Evolutionary conservation across 345 rosid genomes (phyloP).

Genomic region (Melaleuca alternifolia): DNA sequence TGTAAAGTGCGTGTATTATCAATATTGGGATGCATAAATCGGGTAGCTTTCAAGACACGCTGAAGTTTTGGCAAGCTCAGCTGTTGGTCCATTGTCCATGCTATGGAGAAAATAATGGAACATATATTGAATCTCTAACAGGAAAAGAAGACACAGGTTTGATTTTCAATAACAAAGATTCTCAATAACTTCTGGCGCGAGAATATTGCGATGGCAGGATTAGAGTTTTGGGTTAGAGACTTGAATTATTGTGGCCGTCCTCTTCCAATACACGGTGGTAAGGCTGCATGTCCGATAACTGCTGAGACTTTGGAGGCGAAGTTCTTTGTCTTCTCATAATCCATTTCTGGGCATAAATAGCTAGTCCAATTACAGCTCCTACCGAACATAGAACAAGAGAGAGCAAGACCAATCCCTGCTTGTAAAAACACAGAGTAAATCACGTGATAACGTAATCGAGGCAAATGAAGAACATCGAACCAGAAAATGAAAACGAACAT

Average conservation of each 20-base stretch:
- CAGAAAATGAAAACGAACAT: background rate
- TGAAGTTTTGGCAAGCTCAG: background rate
- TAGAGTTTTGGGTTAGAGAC: background rate
- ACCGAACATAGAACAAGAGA: slow-evolving; percentile 10
- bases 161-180: background rate
- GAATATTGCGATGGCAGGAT: background rate
- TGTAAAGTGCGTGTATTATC: background rate
- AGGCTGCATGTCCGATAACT: slow-evolving; percentile 11
- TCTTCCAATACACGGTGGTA: slow-evolving; percentile 4
- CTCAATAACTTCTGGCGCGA: background rate
- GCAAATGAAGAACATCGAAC: background rate
- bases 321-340: background rate
- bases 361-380: slow-evolving; percentile 17
- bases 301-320: slow-evolving; percentile 11
- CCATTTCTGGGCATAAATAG: slow-evolving; percentile 6
- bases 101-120: background rate
- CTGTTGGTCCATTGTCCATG: background rate
- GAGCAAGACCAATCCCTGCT: slow-evolving; percentile 9
- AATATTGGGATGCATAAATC: background rate
- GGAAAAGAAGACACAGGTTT: background rate
- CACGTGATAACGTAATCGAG: background rate
- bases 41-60: background rate
- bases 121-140: background rate
- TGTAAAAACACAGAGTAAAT: background rate
- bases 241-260: background rate